Evolutionary conservation across 1,284 basidiomycete species (phyloP), one percentile per base, ranked within the genome.

Genomic region (Retiboletus flavoniger): DNA sequence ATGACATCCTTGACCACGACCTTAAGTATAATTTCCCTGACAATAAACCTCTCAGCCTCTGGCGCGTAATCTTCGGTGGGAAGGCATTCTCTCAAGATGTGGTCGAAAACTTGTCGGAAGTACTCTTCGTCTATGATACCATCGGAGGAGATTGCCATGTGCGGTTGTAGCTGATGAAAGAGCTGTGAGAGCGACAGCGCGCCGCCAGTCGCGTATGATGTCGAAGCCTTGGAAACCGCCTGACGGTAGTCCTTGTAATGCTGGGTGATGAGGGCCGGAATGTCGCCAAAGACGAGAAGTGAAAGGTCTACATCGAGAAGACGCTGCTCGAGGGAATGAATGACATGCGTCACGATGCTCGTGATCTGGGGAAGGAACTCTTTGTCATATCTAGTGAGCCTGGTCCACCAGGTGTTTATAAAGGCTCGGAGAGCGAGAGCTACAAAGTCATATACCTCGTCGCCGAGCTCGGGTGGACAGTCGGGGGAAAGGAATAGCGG

Each of bases 341-440:
- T 64, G 68, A 89, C 79, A 54, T 75, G 71, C 24, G 78, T 74
- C 53, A 91, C 68, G 58, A 90, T 77, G 44, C 67, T 67, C 0
- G 84, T 79, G 34, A 92, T 81, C 55, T 89, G 82, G 16, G 88
- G 85, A 28, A 92, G 77, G 58, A 93, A 82, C 53, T 89, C 85
- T 64, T 83, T 89, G 79, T 93, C 91, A 62, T 89, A 89, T 57
- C 87, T 81, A 2, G 90, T 84, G 54, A 93, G 79, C 64, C 83
- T 87, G 31, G 83, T 77, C 88, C 91, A 93, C 91, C 90, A 93
- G 0, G 88, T 83, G 36, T 83, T 81, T 28, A 93, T 81, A 65
- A 80, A 87, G 9, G 89, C 89, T 34, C 91, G 81, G 14, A 92
- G 78, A 6, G 83, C 78, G 46, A 92, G 83, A 0, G 90, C 88